Conservation (phyloP, 2,329 filamentous ascomycete genomes). For the Fusarium sublunatum region DNA sequence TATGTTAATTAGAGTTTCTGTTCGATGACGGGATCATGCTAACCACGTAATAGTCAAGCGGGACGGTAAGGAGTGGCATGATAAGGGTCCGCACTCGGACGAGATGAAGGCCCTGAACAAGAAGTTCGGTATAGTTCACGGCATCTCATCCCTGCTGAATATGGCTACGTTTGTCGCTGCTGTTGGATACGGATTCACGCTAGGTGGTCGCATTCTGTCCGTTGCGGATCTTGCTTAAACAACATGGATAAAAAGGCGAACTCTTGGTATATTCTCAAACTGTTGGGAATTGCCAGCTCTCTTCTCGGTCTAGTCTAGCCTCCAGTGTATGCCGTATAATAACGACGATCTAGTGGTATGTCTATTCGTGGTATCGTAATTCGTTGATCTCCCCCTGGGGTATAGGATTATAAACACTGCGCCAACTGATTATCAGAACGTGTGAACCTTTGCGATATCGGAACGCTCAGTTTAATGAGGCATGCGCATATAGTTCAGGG, state of each 20-base stretch:
- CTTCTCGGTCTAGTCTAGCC: constrained; percentile 3
- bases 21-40: constrained; percentile 10
- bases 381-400: constrained; percentile 32
- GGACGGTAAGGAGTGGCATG: constrained; percentile 89
- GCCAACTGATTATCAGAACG: constrained; percentile 23
- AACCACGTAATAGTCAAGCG: constrained; percentile 70
- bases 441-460: not conserved
- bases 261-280: constrained; percentile 13
- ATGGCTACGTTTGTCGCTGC: constrained; percentile 75
- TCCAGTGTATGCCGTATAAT: constrained; percentile 8
- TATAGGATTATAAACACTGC: constrained; percentile 39
- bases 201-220: constrained; percentile 71
- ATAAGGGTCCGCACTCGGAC: constrained; percentile 80
- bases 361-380: constrained; percentile 42
- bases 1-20: constrained; percentile 52
- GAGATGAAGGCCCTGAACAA: constrained; percentile 87
- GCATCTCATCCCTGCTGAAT: constrained; percentile 83
- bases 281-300: constrained; percentile 31
- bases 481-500: constrained; percentile 7
- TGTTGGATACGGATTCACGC: constrained; percentile 80
- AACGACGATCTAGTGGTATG: constrained; percentile 16
- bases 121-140: constrained; percentile 82
- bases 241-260: constrained; percentile 14
- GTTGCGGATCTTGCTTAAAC: constrained; percentile 45
- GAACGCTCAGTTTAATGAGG: not conserved